Evolutionary conservation across 345 rosid species (phyloP).

Genomic region (Abelmoschus esculentus): DNA sequence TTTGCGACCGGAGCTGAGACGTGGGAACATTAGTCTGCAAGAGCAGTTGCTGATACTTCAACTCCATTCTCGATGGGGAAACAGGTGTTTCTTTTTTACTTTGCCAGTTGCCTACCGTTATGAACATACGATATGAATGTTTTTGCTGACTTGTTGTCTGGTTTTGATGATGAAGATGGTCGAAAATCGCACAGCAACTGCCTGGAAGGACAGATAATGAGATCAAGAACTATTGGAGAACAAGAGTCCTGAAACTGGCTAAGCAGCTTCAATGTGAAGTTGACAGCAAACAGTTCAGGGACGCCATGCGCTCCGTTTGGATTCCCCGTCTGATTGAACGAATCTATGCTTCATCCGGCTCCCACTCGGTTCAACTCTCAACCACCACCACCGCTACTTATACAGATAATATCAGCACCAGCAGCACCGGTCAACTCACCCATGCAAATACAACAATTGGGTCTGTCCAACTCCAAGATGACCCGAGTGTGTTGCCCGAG

Average conservation of each 20-base stretch:
- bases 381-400: neutral
- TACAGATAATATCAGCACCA: neutral
- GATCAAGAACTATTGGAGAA: slow-evolving; percentile 90
- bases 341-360: neutral
- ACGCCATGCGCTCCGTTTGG: slow-evolving; percentile 75
- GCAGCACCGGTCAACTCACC: neutral
- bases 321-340: slow-evolving; percentile 17
- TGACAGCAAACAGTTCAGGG: slow-evolving; percentile 64
- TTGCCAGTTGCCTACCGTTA: neutral
- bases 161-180: neutral
- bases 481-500: slow-evolving; percentile 24
- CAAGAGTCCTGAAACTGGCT: slow-evolving; percentile 83
- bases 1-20: neutral
- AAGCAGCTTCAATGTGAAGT: slow-evolving; percentile 81
- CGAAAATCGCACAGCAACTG: slow-evolving; percentile 17
- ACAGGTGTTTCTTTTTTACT: neutral
- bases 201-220: slow-evolving; percentile 95
- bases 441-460: neutral
- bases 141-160: neutral
- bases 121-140: neutral
- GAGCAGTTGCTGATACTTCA: neutral
- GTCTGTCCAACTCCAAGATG: neutral
- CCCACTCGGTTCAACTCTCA: neutral
- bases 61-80: slow-evolving; percentile 68
- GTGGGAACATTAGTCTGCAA: neutral